phyloP scores from a whole-genome alignment of 768 basidiomycete genomes.

The Pisolithus sp. region DNA sequence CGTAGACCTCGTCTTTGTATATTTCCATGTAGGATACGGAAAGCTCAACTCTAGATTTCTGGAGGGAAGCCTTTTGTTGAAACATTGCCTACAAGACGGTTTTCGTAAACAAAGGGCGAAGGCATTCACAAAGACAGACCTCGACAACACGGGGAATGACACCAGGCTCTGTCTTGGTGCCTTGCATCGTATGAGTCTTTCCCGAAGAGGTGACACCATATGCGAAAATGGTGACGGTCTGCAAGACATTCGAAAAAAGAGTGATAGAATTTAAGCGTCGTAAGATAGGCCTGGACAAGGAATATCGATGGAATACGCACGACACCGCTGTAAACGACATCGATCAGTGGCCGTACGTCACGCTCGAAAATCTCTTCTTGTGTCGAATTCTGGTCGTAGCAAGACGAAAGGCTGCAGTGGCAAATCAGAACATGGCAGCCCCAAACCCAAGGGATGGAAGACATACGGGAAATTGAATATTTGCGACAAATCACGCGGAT shows the following conservation, averaged over 20 bases:
- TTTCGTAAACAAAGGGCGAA: not conserved
- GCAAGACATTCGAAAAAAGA: not conserved
- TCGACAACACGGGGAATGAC: slow-evolving; percentile 80
- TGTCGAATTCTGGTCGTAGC: slow-evolving; percentile 61
- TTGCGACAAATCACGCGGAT: slow-evolving; percentile 62
- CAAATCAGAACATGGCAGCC: slow-evolving; percentile 2
- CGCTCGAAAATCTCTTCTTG: slow-evolving; percentile 74
- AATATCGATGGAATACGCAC: slow-evolving; percentile 35
- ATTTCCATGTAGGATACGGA: slow-evolving; percentile 82
- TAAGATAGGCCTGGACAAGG: not conserved
- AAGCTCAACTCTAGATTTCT: slow-evolving; percentile 40
- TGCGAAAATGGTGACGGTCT: slow-evolving; percentile 85
- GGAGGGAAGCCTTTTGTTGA: slow-evolving; percentile 36
- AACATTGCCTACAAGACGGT: slow-evolving; percentile 46
- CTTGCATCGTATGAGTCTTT: slow-evolving; percentile 93
- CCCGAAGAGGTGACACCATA: slow-evolving; percentile 90
- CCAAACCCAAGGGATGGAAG: not conserved
- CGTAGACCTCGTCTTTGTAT: slow-evolving; percentile 88
- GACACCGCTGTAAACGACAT: slow-evolving; percentile 70
- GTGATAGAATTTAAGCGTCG: not conserved
- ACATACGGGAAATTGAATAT: slow-evolving; percentile 75
- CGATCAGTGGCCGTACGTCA: slow-evolving; percentile 73
- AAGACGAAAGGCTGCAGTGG: slow-evolving; percentile 56
- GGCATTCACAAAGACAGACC: slow-evolving; percentile 33
- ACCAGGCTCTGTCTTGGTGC: slow-evolving; percentile 63